These are phyloP conservation scores for Tremella fuciformis DNA, from an alignment of 768 basidiomycete species.

Conservation along the genomic window DNA sequence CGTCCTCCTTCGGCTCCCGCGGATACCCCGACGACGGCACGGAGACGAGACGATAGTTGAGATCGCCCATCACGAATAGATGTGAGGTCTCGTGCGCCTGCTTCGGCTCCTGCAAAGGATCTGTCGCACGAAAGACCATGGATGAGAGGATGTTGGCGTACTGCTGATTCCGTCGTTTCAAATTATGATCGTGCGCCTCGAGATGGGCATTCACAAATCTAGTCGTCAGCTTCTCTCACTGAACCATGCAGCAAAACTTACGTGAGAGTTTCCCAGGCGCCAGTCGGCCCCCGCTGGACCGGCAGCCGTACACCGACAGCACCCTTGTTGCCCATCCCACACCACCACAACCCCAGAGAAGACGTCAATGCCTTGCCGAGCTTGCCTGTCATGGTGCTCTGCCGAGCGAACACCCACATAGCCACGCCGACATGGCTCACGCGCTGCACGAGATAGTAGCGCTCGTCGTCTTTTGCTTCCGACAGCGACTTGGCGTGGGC, in stretches of 20 bases:
- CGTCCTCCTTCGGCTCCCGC: conserved; percentile 15
- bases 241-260: conserved; percentile 53
- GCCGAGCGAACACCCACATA: conserved; percentile 77
- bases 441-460: conserved; percentile 73
- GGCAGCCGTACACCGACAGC: conserved; percentile 85
- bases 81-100: conserved; percentile 77
- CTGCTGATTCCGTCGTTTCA: conserved; percentile 68
- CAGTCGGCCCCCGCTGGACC: conserved; percentile 58
- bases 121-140: conserved; percentile 68
- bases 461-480: conserved; percentile 46
- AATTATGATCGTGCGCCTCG: conserved; percentile 70
- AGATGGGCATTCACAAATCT: conserved; percentile 93
- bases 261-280: conserved; percentile 75
- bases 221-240: conserved; percentile 11
- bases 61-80: conserved; percentile 87
- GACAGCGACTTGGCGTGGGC: conserved; percentile 41
- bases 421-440: conserved; percentile 83
- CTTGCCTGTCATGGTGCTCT: conserved; percentile 59
- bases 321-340: conserved; percentile 91
- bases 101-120: conserved; percentile 57
- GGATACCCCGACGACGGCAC: conserved; percentile 28
- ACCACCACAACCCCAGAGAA: conserved; percentile 65
- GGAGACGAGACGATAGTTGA: conserved; percentile 73
- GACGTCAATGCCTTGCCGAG: conserved; percentile 62
- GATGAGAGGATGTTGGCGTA: conserved; percentile 76